Evolutionary conservation across 495 filamentous ascomycete species (phyloP).

Genomic region (Penicillium pulvis): DNA sequence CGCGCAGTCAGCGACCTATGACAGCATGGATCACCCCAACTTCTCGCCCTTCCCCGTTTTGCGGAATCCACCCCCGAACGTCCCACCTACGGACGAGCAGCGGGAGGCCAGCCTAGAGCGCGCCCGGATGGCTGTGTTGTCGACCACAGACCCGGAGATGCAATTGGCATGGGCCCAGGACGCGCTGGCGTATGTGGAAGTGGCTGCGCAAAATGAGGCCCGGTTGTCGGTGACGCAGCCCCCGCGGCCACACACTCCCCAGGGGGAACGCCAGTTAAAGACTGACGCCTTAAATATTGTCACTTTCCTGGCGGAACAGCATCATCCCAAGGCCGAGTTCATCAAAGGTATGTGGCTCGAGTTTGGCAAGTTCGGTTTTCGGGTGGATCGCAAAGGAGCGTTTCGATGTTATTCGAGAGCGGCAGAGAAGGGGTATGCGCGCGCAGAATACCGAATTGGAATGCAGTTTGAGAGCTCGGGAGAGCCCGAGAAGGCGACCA

Average conservation of each 20-base stretch:
- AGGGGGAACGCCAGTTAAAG: slow-evolving; percentile 81
- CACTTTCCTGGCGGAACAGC: slow-evolving; percentile 83
- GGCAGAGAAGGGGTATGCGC: slow-evolving; percentile 87
- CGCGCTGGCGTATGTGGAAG: slow-evolving; percentile 84
- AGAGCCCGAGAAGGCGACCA: slow-evolving; percentile 84
- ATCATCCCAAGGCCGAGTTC: slow-evolving; percentile 92
- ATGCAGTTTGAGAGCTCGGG: slow-evolving; percentile 97
- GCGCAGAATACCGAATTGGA: slow-evolving; percentile 94
- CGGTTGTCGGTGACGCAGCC: slow-evolving; percentile 65
- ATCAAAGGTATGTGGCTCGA: slow-evolving; percentile 97
- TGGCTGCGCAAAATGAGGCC: slow-evolving; percentile 68
- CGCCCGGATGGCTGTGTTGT: slow-evolving; percentile 79
- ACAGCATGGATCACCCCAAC: slow-evolving; percentile 65
- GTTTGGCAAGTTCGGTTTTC: slow-evolving; percentile 91
- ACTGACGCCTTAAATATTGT: slow-evolving; percentile 91
- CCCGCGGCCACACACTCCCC: slow-evolving; percentile 74
- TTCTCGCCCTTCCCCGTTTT: slow-evolving; percentile 93
- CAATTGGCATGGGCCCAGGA: slow-evolving; percentile 97
- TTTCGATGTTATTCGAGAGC: slow-evolving; percentile 81
- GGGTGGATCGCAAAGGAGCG: slow-evolving; percentile 91
- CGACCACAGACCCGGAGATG: slow-evolving; percentile 94
- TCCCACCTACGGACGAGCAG: slow-evolving; percentile 92
- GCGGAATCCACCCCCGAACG: slow-evolving; percentile 77
- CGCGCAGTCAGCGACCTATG: slow-evolving; percentile 46
- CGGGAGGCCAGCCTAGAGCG: slow-evolving; percentile 84